A percentile compares a stretch with the other conserved stretches of the same genome.
Evolutionary conservation across 371 early-diverging fungal genomes (phyloP).

Genomic region (Actinomucor elegans): DNA sequence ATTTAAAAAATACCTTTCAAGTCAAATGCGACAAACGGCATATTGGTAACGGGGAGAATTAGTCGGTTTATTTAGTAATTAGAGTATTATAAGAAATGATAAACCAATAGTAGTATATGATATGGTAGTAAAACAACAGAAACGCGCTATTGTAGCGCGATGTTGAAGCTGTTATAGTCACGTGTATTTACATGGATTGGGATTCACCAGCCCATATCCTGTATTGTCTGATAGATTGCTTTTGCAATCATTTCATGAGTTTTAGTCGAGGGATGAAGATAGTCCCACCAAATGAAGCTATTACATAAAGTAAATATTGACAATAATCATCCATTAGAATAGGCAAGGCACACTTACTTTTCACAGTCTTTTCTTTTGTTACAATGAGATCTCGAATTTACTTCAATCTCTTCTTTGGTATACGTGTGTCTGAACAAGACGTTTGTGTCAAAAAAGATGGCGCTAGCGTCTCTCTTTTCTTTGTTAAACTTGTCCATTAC

Average conservation of each 20-base stretch:
- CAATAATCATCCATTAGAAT: too few relatives aligned
- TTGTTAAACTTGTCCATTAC: neutral
- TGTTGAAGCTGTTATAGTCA: too few relatives aligned
- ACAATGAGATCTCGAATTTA: neutral
- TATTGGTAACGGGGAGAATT: too few relatives aligned
- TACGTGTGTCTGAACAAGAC: neutral
- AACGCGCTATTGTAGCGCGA: too few relatives aligned
- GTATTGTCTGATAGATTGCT: neutral
- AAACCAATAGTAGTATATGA: too few relatives aligned
- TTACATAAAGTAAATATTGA: neutral
- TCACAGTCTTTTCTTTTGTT: neutral
- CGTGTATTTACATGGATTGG: too few relatives aligned
- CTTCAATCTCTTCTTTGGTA: neutral
- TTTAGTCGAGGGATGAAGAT: slow-evolving; percentile 9
- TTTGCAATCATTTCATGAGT: slow-evolving; percentile 11
- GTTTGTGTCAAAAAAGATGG: slow-evolving; percentile 4
- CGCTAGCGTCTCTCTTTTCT: neutral
- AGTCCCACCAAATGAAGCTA: slow-evolving; percentile 14
- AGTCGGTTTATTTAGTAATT: too few relatives aligned
- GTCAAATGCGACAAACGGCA: slow-evolving; percentile 47
- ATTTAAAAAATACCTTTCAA: slow-evolving; percentile 30
- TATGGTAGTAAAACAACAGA: too few relatives aligned
- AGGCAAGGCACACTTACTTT: slow-evolving; percentile 17
- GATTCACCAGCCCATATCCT: neutral
- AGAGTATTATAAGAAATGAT: too few relatives aligned